Conservation (phyloP, 176 grass and related monocot species). For the Oryza australiensis region DNA sequence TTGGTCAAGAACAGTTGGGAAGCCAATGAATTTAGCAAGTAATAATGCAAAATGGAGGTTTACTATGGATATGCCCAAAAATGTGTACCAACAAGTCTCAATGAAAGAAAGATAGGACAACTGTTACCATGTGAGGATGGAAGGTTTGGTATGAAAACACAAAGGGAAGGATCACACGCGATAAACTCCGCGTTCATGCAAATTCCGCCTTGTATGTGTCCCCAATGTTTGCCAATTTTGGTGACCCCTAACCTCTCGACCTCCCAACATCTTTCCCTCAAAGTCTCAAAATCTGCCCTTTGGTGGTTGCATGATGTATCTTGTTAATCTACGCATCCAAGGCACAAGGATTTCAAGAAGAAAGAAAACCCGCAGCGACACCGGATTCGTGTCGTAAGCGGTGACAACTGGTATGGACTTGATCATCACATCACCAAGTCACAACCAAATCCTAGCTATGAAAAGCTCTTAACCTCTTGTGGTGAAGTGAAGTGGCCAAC, state of each 20-base stretch:
- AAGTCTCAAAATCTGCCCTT: background rate
- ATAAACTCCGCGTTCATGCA: constrained; percentile 10
- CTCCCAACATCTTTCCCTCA: background rate
- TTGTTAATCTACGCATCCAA: background rate
- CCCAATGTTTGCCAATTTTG: background rate
- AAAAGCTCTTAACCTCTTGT: constrained; percentile 1
- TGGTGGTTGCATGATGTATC: background rate
- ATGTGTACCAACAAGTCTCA: background rate
- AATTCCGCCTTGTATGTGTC: background rate
- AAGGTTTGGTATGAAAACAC: background rate
- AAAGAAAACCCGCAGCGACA: background rate
- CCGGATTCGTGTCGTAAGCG: background rate
- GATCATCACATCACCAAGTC: constrained; percentile 28
- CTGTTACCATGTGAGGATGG: background rate
- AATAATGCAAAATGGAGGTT: background rate
- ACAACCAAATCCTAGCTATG: constrained; percentile 2
- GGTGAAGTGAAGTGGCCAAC: constrained; percentile 28
- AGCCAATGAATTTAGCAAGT: background rate
- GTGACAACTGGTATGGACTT: background rate
- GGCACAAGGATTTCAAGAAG: background rate
- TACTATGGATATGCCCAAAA: background rate
- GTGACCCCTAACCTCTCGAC: background rate
- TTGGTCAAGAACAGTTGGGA: background rate
- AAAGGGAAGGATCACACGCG: background rate
- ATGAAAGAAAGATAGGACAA: background rate